Evolutionary conservation across 169 alveolate species (phyloP).

Genomic region (Plasmodium adleri): DNA sequence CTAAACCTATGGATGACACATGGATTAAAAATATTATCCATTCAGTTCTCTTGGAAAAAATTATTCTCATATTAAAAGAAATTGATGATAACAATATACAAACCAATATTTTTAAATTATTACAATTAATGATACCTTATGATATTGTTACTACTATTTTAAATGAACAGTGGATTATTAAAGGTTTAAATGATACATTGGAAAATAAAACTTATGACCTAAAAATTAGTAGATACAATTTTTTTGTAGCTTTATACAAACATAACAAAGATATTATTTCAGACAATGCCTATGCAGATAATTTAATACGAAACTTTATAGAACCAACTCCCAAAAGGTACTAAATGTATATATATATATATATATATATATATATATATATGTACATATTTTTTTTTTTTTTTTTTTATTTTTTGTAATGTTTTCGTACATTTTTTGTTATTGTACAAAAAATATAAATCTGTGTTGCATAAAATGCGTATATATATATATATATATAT

Average conservation of each 20-base stretch:
- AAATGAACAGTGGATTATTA: slow-evolving; percentile 64
- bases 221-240: slow-evolving; percentile 47
- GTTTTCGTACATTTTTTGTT: too few relatives aligned
- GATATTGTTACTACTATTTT: slow-evolving; percentile 26
- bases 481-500: too few relatives aligned
- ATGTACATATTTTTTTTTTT: background rate
- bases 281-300: slow-evolving; percentile 46
- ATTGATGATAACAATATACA: slow-evolving; percentile 27
- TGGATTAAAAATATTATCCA: slow-evolving; percentile 50
- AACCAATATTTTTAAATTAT: slow-evolving; percentile 32
- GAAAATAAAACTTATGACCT: slow-evolving; percentile 55
- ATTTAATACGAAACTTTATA: slow-evolving; percentile 32
- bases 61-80: slow-evolving; percentile 52
- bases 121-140: slow-evolving; percentile 22
- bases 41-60: slow-evolving; percentile 18
- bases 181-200: slow-evolving; percentile 6
- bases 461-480: too few relatives aligned
- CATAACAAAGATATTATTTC: slow-evolving; percentile 17
- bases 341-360: background rate
- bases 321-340: slow-evolving; percentile 51
- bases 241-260: slow-evolving; percentile 41
- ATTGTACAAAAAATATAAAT: too few relatives aligned
- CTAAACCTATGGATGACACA: slow-evolving; percentile 15
- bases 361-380: background rate
- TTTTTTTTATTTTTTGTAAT: background rate